Base-by-base conservation (phyloP, 2,329 filamentous ascomycete genomes). In the Helotiales sp. region DNA sequence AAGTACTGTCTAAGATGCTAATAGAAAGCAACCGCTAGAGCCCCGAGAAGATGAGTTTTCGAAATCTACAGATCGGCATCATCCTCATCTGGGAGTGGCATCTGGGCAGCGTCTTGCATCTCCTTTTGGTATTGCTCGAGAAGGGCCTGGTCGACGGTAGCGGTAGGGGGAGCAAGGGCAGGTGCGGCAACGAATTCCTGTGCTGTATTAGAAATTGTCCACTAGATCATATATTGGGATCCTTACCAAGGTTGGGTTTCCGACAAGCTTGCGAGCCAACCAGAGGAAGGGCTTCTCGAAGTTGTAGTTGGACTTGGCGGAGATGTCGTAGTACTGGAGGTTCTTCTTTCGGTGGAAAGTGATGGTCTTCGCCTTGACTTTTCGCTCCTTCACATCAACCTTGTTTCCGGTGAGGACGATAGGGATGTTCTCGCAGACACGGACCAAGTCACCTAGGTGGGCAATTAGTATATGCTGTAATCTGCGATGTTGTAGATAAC, bases 331-430 rank as follows among this genome's bases (percentile, higher is more conserved):
- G 87, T 98, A 99, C 81, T 99, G 95, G 53, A 99, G 88, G 81
- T 98, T 99, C 89, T 99, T 99, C 91, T 99, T 99, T 81, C 95
- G 91, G 86, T 99, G 95, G 90, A 99, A 99, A 68, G 95, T 99
- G 80, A 99, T 99, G 76, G 93, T 96, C 91, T 99, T 99, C 75
- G 95, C 95, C 88, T 99, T 99, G 76, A 99, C 95, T 83, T 99
- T 99, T 79, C 95, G 91, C 87, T 99, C 95, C 90, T 99, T 99
- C 67, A 99, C 95, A 74, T 99, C 93, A 77, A 99, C 93, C 87
- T 99, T 99, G 90, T 99, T 99, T 74, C 93, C 93, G 78, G 88
- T 92, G 66, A 99, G 90, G 72, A 98, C 95, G 73, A 99, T 98
- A 70, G 93, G 93, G 73, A 99, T 95, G 83, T 95, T 96, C 86